Base-by-base conservation (phyloP, 331 rosid genomes). In the Telfairia occidentalis region DNA sequence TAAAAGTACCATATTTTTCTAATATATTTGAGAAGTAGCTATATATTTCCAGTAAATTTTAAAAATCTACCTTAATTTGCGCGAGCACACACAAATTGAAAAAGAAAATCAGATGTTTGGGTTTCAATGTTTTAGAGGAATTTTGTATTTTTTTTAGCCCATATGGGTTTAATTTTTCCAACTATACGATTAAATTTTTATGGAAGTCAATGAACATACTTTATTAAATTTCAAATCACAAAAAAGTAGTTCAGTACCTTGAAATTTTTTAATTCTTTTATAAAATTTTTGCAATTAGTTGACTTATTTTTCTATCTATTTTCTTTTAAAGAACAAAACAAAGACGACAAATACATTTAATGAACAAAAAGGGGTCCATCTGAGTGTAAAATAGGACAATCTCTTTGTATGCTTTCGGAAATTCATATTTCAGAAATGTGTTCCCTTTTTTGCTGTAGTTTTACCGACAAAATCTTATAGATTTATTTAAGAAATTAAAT, bases 401-500 rank as follows among this genome's bases (percentile, higher is more conserved):
- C 76, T 71, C 30, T 30, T 16, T 18, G 75, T 71, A 71, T 42
- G 45, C 74, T 24, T 67, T 24, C 0, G 23, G 6, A 16, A 16
- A 16, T 26, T 43, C 18, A 21, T 67, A 67, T 23, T 40, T 43
- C 53, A 23, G 57, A 69, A 26, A 0, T 18, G 28, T 71, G 12
- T 70, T 43, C 38, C 23, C n/a, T 7, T 70, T 45, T 26, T 48
- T 8, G 9, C 9, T 48, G 42, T 71, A n/a, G 15, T 26, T 5
- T 30, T 71, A 49, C 76, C 45, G 76, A 71, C 60, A 71, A 28
- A 48, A 71, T 71, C 38, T 71, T 29, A 1, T 70, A 12, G 1
- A 70, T 26, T 45, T 70, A 45, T 29, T 29, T 28, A 29, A 71
- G 29, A 46, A 16, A 48, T 29, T 29, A 16, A 71, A 71, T 71